Conservation (phyloP, 306 rosid genomes). For the Fragaria vesca region DNA sequence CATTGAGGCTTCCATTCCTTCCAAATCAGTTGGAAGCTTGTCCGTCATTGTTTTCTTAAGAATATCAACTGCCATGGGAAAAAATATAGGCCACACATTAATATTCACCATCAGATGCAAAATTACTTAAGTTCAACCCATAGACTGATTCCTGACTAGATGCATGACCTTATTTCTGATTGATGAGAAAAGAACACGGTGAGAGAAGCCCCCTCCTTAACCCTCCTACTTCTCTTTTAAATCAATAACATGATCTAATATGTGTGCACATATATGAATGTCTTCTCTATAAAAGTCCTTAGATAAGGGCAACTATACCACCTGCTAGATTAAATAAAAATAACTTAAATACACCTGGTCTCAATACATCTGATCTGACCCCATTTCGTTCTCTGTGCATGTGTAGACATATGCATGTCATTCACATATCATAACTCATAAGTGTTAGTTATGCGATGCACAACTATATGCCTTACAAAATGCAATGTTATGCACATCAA, state of each 20-base stretch:
- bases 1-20: conserved; percentile 98
- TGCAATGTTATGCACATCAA: too few relatives aligned
- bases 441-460: background rate
- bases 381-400: background rate
- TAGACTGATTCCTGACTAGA: background rate
- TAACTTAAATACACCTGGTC: background rate
- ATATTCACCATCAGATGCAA: background rate
- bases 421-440: background rate
- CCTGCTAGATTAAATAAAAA: background rate
- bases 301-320: background rate
- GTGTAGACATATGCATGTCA: background rate
- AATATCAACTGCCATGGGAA: conserved; percentile 56
- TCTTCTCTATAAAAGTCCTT: background rate
- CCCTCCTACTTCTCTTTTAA: background rate
- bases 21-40: conserved; percentile 91
- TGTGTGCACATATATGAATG: background rate
- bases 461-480: background rate
- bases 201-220: background rate
- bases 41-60: conserved; percentile 76
- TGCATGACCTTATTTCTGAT: background rate
- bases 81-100: background rate
- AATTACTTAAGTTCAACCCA: background rate
- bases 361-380: background rate
- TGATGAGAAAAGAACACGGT: background rate
- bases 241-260: background rate